These are phyloP conservation scores for Epichloe hybrida DNA, from an alignment of 2,329 filamentous ascomycete genomes.

Conservation along the genomic window DNA sequence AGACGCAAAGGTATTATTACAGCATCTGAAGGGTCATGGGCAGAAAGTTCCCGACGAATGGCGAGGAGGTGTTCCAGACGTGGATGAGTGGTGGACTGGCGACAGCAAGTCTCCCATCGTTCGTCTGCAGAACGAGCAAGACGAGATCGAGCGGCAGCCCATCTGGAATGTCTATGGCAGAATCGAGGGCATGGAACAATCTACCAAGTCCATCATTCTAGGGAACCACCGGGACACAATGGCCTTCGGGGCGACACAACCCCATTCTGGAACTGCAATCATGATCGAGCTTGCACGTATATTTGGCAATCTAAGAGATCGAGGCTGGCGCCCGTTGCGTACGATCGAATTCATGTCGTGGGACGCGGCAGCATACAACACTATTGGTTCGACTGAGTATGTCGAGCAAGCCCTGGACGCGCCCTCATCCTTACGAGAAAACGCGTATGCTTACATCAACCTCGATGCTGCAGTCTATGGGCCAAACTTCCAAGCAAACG, in stretches of 20 bases:
- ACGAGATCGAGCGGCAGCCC: constrained; percentile 66
- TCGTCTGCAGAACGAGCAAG: constrained; percentile 72
- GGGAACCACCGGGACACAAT: constrained; percentile 91
- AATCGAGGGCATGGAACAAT: constrained; percentile 73
- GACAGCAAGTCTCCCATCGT: constrained; percentile 62
- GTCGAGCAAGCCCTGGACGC: constrained; percentile 70
- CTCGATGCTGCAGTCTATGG: constrained; percentile 75
- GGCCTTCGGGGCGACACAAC: constrained; percentile 76
- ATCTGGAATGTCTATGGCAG: constrained; percentile 88
- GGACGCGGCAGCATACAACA: constrained; percentile 88
- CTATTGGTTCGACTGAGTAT: constrained; percentile 87
- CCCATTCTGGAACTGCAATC: constrained; percentile 78
- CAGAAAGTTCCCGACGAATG: constrained; percentile 54
- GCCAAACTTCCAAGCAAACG: constrained; percentile 59
- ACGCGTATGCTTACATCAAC: constrained; percentile 82
- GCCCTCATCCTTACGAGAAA: constrained; percentile 41
- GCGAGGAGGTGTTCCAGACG: constrained; percentile 62
- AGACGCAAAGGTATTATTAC: constrained; percentile 69
- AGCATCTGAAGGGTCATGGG: constrained; percentile 64
- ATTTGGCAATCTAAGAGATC: constrained; percentile 61
- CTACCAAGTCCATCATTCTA: constrained; percentile 71
- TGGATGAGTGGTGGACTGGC: constrained; percentile 76
- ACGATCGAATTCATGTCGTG: constrained; percentile 95
- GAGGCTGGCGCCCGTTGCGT: constrained; percentile 83
- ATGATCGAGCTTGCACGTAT: constrained; percentile 81